Evolutionary conservation across 805 yeast species (phyloP).

Genomic region (Kodamaea laetipori): DNA sequence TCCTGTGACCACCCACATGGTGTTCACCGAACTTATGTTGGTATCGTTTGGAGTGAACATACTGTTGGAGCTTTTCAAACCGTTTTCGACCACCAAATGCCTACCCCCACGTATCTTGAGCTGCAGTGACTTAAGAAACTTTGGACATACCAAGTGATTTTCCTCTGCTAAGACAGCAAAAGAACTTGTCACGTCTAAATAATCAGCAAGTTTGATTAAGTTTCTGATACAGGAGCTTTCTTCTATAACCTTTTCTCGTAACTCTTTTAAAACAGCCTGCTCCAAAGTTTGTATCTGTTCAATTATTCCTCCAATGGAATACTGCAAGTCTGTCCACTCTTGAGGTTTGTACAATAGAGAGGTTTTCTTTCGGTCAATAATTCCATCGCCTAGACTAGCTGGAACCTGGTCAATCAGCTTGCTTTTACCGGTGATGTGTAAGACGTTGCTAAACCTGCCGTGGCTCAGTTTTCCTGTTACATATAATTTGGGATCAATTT

Average conservation of each 20-base stretch:
- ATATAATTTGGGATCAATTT: constrained; percentile 32
- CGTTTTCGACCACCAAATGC: constrained; percentile 84
- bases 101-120: constrained; percentile 66
- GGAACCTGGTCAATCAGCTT: constrained; percentile 27
- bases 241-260: constrained; percentile 50
- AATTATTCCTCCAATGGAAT: constrained; percentile 48
- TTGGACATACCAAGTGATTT: constrained; percentile 66
- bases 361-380: constrained; percentile 40
- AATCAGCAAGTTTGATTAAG: constrained; percentile 56
- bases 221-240: constrained; percentile 50
- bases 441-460: constrained; percentile 41
- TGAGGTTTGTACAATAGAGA: constrained; percentile 48
- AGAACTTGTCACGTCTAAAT: constrained; percentile 70
- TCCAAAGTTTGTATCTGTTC: constrained; percentile 59
- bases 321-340: constrained; percentile 56
- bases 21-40: constrained; percentile 23
- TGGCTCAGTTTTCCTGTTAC: constrained; percentile 32
- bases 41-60: constrained; percentile 51
- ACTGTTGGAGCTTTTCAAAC: constrained; percentile 50
- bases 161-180: constrained; percentile 76
- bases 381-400: constrained; percentile 23
- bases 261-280: constrained; percentile 46
- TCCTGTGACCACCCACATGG: constrained; percentile 26
- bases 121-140: constrained; percentile 48
- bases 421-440: constrained; percentile 48